Evolutionary conservation across 2,329 filamentous ascomycete genomes (phyloP), one percentile per base, ranked within the genome.

Genomic region (Trichoderma citrinoviride): DNA sequence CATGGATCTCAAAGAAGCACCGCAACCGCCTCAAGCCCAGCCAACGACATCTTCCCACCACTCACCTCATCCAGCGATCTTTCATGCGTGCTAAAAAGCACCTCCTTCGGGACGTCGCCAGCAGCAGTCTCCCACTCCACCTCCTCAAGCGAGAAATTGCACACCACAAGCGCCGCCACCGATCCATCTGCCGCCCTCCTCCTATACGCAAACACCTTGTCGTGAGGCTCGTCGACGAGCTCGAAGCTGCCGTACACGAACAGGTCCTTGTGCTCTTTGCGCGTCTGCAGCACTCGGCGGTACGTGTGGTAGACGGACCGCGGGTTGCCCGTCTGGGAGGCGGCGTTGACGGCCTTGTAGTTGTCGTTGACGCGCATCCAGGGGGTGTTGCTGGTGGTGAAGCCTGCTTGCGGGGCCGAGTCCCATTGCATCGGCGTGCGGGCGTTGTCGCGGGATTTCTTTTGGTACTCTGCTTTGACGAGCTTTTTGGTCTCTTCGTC

Each of bases 371-470:
- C 83, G 15, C 83, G 82, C 84, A 92, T 92, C 90, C 90, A 93
- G 2, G 89, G 87, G 61, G 79, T 80, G 4, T 73, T 74, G 8
- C 76, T 77, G 1, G 78, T 78, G 0, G 87, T 87, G 77, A 92
- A 93, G 12, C 90, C 90, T 0, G 80, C 88, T 66, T 91, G 83
- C 0, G 77, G 71, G 1, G 76, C 78, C n/a, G 75, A 71, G 67
- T 86, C 81, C 90, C 90, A 93, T 72, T 91, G 89, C 75, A 93
- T 87, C 0, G 90, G 90, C 0, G 87, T 87, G 52, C 90, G 82
- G 7, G 85, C 86, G 73, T 93, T 90, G 74, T 93, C 90, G 23
- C 90, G 77, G 7, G 83, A 86, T 72, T 87, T 86, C 68, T 81
- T 78, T 66, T 85, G 82, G 70, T 87, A 80, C n/a, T 84, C 79